phyloP scores from a whole-genome alignment of 805 yeast genomes.

The Millerozyma acaciae region DNA sequence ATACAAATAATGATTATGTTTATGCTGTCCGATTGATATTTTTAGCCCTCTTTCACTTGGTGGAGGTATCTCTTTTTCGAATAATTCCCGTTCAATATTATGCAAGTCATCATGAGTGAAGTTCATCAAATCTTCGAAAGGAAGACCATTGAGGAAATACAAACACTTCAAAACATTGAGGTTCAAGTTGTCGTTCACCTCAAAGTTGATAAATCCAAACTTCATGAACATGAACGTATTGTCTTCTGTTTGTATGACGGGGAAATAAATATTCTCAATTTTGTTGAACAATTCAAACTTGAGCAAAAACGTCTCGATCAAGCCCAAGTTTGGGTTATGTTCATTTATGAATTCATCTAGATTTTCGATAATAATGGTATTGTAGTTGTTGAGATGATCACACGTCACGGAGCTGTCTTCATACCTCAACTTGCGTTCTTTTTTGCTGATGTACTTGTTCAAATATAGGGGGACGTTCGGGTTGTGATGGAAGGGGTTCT shows the following conservation, averaged over 20 bases:
- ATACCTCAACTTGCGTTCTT: slow-evolving; percentile 51
- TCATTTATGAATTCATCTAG: slow-evolving; percentile 50
- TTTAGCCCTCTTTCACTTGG: slow-evolving; percentile 12
- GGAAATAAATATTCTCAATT: slow-evolving; percentile 52
- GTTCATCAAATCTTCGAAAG: slow-evolving; percentile 43
- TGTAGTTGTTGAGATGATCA: slow-evolving; percentile 15
- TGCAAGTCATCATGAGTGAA: slow-evolving; percentile 13
- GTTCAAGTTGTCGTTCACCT: slow-evolving; percentile 23
- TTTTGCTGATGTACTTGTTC: slow-evolving; percentile 62
- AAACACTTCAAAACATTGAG: slow-evolving; percentile 48
- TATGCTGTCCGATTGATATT: slow-evolving; percentile 33
- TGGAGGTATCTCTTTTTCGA: slow-evolving; percentile 2
- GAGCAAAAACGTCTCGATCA: slow-evolving; percentile 31
- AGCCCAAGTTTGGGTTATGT: slow-evolving; percentile 38
- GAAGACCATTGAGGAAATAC: slow-evolving; percentile 43
- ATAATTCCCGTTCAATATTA: slow-evolving; percentile 1
- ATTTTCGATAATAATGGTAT: slow-evolving; percentile 34
- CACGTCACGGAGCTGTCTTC: slow-evolving; percentile 3
- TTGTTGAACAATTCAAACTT: slow-evolving; percentile 46
- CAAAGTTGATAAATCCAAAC: slow-evolving; percentile 53
- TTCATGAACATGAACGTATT: slow-evolving; percentile 27
- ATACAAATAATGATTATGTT: slow-evolving; percentile 29
- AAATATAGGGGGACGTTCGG: slow-evolving; percentile 41
- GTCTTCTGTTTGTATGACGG: slow-evolving; percentile 28
- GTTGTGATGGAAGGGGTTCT: slow-evolving; percentile 23